These are phyloP conservation scores for Stachybotrys chartarum DNA, from an alignment of 2,329 filamentous ascomycete species.

Conservation along the genomic window DNA sequence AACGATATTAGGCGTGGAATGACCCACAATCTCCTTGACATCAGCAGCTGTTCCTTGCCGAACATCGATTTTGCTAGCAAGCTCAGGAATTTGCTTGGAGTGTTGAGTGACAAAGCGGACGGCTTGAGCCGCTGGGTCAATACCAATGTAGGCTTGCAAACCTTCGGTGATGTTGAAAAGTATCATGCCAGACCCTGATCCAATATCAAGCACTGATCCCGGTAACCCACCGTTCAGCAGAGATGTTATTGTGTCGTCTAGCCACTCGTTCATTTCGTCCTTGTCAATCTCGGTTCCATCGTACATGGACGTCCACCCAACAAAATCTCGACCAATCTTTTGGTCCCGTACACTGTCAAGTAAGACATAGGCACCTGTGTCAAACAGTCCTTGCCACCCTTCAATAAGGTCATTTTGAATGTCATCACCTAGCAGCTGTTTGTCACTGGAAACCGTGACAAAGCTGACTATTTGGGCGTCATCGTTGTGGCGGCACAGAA, in stretches of 20 bases:
- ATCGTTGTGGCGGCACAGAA: slow-evolving; percentile 4
- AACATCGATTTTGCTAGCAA: background rate
- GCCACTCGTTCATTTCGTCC: slow-evolving; percentile 11
- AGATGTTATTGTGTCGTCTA: slow-evolving; percentile 8
- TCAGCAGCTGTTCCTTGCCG: background rate
- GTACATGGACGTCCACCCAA: slow-evolving; percentile 11
- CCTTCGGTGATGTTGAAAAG: background rate
- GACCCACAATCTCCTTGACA: background rate
- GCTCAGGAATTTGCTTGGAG: background rate
- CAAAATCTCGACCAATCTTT: slow-evolving; percentile 5
- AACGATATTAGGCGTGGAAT: background rate
- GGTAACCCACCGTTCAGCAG: slow-evolving; percentile 1
- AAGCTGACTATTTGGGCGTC: slow-evolving; percentile 7
- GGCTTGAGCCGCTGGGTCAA: background rate
- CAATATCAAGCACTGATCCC: slow-evolving; percentile 8
- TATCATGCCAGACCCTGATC: slow-evolving; percentile 10
- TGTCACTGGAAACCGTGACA: slow-evolving; percentile 1
- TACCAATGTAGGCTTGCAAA: background rate
- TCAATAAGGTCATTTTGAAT: background rate
- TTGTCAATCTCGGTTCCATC: slow-evolving; percentile 7
- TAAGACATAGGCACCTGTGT: background rate
- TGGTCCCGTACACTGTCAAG: slow-evolving; percentile 1
- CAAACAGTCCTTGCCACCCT: slow-evolving; percentile 3
- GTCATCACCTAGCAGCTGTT: background rate
- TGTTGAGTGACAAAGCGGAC: background rate